Evolutionary conservation across 768 basidiomycete species (phyloP).

Genomic region (Sporobolomyces roseus): DNA sequence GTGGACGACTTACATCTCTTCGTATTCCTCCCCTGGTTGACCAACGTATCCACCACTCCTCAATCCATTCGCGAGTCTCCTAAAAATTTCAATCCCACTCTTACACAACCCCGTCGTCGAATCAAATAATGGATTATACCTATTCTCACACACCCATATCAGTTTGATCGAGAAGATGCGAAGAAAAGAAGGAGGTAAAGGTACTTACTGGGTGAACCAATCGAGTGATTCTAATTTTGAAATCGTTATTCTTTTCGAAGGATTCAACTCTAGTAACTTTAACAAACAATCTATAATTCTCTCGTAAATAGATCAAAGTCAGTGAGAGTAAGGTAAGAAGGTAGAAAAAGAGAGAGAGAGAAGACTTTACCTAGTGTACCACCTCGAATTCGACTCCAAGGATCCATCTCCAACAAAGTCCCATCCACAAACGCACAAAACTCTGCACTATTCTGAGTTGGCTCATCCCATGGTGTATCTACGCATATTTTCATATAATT

Average conservation of each 20-base stretch:
- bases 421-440: constrained; percentile 63
- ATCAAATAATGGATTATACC: constrained; percentile 51
- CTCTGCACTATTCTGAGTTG: constrained; percentile 71
- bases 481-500: neutral
- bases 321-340: too few relatives aligned
- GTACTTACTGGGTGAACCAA: constrained; percentile 67
- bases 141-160: constrained; percentile 3
- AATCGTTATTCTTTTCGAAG: constrained; percentile 64
- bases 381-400: constrained; percentile 68
- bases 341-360: too few relatives aligned
- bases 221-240: constrained; percentile 59
- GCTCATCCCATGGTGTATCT: constrained; percentile 99
- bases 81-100: constrained; percentile 60
- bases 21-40: constrained; percentile 57
- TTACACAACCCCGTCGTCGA: constrained; percentile 62
- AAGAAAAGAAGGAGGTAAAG: neutral
- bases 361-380: too few relatives aligned
- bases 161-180: neutral
- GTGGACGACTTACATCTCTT: constrained; percentile 26
- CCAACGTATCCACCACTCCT: constrained; percentile 69
- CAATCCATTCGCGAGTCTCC: constrained; percentile 66
- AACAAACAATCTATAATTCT: constrained; percentile 75
- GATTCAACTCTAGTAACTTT: constrained; percentile 68
- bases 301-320: too few relatives aligned
- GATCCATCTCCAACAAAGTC: constrained; percentile 65